Percentiles rank a stretch among this genome's conserved stretches.
phyloP scores from a whole-genome alignment of 2,329 filamentous ascomycete species.

The Pseudocercospora macadamiae region DNA sequence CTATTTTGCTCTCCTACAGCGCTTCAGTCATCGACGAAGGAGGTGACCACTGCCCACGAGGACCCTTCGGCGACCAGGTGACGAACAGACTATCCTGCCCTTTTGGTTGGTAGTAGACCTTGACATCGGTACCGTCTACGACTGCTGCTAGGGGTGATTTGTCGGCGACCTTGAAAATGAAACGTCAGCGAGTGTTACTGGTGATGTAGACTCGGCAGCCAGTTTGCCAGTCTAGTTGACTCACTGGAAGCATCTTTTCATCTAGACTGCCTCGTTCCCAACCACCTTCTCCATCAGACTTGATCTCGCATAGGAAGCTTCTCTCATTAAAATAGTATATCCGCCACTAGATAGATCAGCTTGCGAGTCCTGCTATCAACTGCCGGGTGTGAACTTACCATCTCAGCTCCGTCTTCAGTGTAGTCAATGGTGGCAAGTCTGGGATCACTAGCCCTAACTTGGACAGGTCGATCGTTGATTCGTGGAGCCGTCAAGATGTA shows the following conservation, averaged over 20 bases:
- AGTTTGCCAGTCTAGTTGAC: no score
- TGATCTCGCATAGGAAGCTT: conserved; percentile 1
- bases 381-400: background rate
- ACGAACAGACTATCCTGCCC: background rate
- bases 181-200: background rate
- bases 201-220: no score
- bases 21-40: conserved; percentile 3
- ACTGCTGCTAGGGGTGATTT: conserved; percentile 2
- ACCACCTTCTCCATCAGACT: conserved; percentile 1
- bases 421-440: conserved; percentile 1
- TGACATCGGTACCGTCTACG: conserved; percentile 1
- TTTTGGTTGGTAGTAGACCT: conserved; percentile 3
- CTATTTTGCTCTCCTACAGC: background rate
- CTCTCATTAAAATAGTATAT: conserved; percentile 6
- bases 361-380: background rate
- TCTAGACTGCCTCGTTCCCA: conserved; percentile 2
- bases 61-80: conserved; percentile 6
- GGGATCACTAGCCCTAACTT: background rate
- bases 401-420: background rate
- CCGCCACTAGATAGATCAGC: background rate
- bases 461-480: background rate
- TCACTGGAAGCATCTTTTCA: background rate
- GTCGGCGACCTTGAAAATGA: background rate
- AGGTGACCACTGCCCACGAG: background rate
- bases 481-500: conserved; percentile 3